Evolutionary conservation across 768 basidiomycete species (phyloP).

Genomic region (Hysterangium stoloniferum): DNA sequence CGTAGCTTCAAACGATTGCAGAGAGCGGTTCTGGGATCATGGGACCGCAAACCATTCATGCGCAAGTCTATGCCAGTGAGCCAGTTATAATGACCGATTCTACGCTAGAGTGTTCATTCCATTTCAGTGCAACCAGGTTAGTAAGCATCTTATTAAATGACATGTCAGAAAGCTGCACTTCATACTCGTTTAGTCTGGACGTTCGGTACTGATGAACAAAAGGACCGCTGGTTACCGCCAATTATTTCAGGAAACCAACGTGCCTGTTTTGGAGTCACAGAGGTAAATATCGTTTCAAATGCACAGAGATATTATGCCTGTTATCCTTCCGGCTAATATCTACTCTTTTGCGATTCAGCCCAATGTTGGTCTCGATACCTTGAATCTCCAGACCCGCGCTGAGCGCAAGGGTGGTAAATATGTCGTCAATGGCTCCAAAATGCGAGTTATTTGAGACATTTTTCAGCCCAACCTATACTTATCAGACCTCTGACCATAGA

Average conservation of each 20-base stretch:
- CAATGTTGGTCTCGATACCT: conserved; percentile 16
- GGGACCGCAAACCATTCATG: conserved; percentile 15
- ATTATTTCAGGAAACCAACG: conserved; percentile 14
- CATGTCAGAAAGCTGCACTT: background rate
- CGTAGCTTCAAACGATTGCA: conserved; percentile 12
- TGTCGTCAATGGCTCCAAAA: conserved; percentile 15
- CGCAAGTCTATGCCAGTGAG: conserved; percentile 13
- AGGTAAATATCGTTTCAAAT: conserved; percentile 3
- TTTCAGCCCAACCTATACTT: background rate
- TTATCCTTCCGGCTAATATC: too few relatives aligned
- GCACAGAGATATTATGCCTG: too few relatives aligned
- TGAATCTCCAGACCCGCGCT: conserved; percentile 14
- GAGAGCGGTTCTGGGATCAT: conserved; percentile 15
- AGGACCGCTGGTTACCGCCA: conserved; percentile 11
- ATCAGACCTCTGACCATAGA: background rate
- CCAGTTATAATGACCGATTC: background rate
- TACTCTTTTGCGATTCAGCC: conserved; percentile 11
- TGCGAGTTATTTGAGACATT: conserved; percentile 2
- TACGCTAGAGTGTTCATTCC: background rate
- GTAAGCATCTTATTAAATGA: background rate
- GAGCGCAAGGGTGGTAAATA: conserved; percentile 13
- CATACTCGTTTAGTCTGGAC: conserved; percentile 1
- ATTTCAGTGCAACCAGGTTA: conserved; percentile 10
- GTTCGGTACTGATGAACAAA: conserved; percentile 12
- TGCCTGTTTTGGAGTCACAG: conserved; percentile 17